A percentile compares a stretch with the other conserved stretches of the same genome.
phyloP scores from a whole-genome alignment of 2,329 filamentous ascomycete species.

The Leptographium flavum region DNA sequence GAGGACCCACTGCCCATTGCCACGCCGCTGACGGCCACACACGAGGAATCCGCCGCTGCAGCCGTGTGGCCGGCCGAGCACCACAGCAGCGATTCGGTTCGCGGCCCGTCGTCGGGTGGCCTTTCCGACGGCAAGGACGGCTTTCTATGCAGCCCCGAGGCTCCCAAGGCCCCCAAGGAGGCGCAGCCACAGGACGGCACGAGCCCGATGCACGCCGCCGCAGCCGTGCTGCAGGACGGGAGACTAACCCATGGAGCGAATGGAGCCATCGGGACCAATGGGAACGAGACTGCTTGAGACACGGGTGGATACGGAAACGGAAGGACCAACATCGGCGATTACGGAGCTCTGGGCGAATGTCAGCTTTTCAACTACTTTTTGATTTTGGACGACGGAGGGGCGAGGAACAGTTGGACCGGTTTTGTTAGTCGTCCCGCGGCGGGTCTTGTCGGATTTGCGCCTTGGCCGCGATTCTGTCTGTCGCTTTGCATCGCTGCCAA shows the following conservation, averaged over 20 bases:
- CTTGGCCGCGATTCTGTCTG: no score
- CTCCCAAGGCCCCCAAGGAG: no score
- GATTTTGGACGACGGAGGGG: background rate
- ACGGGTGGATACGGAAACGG: background rate
- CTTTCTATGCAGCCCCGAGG: background rate
- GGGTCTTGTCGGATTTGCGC: no score
- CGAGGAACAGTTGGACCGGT: no score
- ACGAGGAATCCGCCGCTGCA: constrained; percentile 2
- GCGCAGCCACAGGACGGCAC: no score
- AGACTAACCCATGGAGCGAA: no score
- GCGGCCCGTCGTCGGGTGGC: background rate
- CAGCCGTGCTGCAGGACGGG: background rate
- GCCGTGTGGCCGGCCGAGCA: constrained; percentile 7
- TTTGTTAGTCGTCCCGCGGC: no score
- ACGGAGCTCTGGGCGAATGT: no score
- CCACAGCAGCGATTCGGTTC: constrained; percentile 3
- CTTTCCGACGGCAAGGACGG: background rate
- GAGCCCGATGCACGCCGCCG: no score
- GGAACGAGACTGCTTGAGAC: background rate
- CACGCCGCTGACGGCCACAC: constrained; percentile 6
- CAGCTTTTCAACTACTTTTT: no score
- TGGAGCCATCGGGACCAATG: background rate
- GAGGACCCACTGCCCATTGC: constrained; percentile 7
- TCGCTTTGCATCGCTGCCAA: no score
- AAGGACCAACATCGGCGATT: background rate